Evolutionary conservation across 306 rosid genomes (phyloP), one percentile per base, ranked within the genome.

Genomic region (Adenanthera pavonina): DNA sequence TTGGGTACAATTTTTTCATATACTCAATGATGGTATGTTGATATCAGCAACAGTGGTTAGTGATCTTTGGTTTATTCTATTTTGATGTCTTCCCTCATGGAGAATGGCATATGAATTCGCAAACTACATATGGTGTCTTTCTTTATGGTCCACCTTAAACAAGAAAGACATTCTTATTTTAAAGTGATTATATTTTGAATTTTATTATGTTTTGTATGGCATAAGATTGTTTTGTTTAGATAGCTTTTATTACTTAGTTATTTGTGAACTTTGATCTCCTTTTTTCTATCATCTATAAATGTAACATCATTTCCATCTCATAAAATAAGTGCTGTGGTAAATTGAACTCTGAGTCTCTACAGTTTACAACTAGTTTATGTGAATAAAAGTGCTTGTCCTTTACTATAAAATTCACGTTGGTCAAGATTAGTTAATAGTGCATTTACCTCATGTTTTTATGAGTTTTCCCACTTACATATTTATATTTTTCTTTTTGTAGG

Each of bases 401-500:
- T 72, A 49, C 15, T 43, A 77, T 36, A 16, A 47, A 76, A 60
- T 51, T 38, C 36, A 35, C 17, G 47, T 51, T 25, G 46, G 35
- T 54, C 35, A 53, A 53, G 46, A 51, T 65, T 70, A 51, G 33
- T 80, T 0, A 30, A 30, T 30, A 3, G 30, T 68, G 20, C 17
- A 47, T 15, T 25, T 77, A 9, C 53, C 53, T 57, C 62, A 12
- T 80, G 8, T 80, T 60, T 69, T 79, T 72, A 16, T 57, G 30
- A 79, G 12, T 38, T 25, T 73, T 66, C 56, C 34, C 51, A 85
- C 75, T 79, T 52, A 53, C 75, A 71, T 73, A 25, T 85, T 51
- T 43, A 25, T 25, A 36, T 78, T 84, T 68, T 83, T 52, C 57
- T 75, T 47, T 79, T 20, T 68, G 75, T 77, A 94, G 98, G 98